Evolutionary conservation across 176 grass and related monocot genomes (phyloP).

Genomic region (Cenchrus purpureus): DNA sequence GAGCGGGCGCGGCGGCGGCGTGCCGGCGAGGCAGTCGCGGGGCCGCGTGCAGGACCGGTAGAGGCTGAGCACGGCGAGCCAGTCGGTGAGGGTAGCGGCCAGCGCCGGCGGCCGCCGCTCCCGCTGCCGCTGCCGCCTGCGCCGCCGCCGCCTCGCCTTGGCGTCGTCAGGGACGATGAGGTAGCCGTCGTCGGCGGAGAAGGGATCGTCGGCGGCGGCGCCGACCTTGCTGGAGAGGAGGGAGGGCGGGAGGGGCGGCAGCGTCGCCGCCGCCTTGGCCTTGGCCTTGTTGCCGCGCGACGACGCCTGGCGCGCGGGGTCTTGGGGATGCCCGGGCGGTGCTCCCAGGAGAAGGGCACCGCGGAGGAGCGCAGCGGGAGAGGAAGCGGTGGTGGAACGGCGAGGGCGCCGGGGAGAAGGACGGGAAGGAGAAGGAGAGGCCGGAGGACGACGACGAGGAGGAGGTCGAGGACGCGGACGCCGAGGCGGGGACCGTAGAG

Average conservation of each 20-base stretch:
- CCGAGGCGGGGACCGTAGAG: not conserved
- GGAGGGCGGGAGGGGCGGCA: conserved; percentile 60
- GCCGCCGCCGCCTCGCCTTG: not conserved
- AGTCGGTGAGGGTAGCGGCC: conserved; percentile 39
- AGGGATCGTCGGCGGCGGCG: conserved; percentile 11
- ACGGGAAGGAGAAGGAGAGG: conserved; percentile 40
- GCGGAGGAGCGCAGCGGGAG: conserved; percentile 56
- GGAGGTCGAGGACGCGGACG: not conserved
- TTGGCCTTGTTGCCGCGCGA: conserved; percentile 14
- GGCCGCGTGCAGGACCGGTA: conserved; percentile 55
- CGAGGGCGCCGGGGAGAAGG: conserved; percentile 46
- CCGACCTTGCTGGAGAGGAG: conserved; percentile 47
- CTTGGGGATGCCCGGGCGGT: conserved; percentile 76
- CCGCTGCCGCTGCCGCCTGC: not conserved
- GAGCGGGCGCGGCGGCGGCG: conserved; percentile 7
- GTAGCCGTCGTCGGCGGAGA: not conserved
- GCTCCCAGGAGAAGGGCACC: conserved; percentile 86
- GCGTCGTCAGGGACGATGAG: conserved; percentile 23
- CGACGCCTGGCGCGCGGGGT: conserved; percentile 50
- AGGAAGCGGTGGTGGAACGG: conserved; percentile 64
- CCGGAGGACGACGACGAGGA: conserved; percentile 14
- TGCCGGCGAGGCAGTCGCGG: conserved; percentile 43
- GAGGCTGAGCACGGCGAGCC: conserved; percentile 57
- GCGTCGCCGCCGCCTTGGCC: conserved; percentile 31
- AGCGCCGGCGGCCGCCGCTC: conserved; percentile 32